A percentile compares a stretch with the other conserved stretches of the same genome.
phyloP scores from a whole-genome alignment of 1,139 yeast species.

The Casaregolazyma suthepensis region DNA sequence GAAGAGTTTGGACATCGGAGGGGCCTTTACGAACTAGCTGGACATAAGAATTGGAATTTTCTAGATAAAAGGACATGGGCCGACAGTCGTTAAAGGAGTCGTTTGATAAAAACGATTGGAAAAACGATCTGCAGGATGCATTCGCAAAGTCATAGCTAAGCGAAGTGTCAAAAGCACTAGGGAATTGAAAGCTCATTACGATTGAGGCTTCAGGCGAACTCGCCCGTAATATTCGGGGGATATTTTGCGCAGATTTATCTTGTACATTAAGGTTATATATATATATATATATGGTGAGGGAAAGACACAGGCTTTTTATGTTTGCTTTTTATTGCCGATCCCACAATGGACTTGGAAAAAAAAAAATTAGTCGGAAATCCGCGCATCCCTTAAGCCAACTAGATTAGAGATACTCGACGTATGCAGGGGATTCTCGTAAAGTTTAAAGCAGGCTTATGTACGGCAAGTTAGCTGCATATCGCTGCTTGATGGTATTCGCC shows the following conservation, averaged over 20 bases:
- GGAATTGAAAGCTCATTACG: conserved; percentile 12
- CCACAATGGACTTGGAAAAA: neutral
- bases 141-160: conserved; percentile 29
- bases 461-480: neutral
- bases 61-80: conserved; percentile 30
- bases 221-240: neutral
- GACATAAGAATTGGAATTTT: conserved; percentile 29
- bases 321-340: neutral
- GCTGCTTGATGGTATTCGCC: neutral
- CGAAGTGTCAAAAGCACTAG: conserved; percentile 32
- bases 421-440: neutral
- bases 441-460: neutral
- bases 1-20: conserved; percentile 22
- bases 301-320: neutral
- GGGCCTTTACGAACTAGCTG: conserved; percentile 24
- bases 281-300: neutral
- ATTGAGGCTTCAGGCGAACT: neutral
- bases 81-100: conserved; percentile 25
- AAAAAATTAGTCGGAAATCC: neutral
- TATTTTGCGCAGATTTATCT: neutral
- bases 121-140: conserved; percentile 26
- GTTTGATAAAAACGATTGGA: conserved; percentile 24
- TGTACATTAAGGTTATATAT: neutral
- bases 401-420: neutral
- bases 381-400: neutral